phyloP scores from a whole-genome alignment of 768 basidiomycete genomes.

The Phanerodontia chrysosporium region DNA sequence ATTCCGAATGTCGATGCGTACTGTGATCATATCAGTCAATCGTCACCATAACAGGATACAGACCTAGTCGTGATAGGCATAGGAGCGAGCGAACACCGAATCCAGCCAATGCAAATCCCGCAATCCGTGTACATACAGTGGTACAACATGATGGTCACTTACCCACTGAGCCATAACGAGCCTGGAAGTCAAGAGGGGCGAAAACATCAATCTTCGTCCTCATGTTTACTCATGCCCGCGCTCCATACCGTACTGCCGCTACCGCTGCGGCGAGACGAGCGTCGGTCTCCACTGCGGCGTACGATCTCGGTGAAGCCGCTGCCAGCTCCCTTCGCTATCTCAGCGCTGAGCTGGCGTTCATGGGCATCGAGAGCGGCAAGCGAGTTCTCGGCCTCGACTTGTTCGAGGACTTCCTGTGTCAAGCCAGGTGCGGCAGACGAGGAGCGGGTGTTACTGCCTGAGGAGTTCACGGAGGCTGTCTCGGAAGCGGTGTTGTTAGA shows the following conservation, averaged over 20 bases:
- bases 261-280: conserved; percentile 54
- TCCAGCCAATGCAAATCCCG: not conserved
- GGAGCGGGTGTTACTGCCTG: conserved; percentile 18
- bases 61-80: not conserved
- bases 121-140: not conserved
- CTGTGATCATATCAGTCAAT: not conserved
- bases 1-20: not conserved
- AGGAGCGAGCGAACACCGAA: not conserved
- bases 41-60: not conserved
- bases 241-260: conserved; percentile 84
- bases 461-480: conserved; percentile 44
- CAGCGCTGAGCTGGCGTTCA: conserved; percentile 66
- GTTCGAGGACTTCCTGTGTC: conserved; percentile 73
- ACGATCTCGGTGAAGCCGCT: conserved; percentile 80
- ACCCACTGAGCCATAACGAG: conserved; percentile 2
- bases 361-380: conserved; percentile 77
- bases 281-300: conserved; percentile 47
- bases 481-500: conserved; percentile 40
- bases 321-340: conserved; percentile 68
- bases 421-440: conserved; percentile 35
- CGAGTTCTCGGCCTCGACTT: conserved; percentile 71
- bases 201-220: conserved; percentile 28
- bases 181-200: not conserved
- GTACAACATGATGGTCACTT: conserved; percentile 4
- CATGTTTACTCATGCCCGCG: conserved; percentile 71